phyloP scores from a whole-genome alignment of 306 rosid species.

The Gastrolobium villosum region DNA sequence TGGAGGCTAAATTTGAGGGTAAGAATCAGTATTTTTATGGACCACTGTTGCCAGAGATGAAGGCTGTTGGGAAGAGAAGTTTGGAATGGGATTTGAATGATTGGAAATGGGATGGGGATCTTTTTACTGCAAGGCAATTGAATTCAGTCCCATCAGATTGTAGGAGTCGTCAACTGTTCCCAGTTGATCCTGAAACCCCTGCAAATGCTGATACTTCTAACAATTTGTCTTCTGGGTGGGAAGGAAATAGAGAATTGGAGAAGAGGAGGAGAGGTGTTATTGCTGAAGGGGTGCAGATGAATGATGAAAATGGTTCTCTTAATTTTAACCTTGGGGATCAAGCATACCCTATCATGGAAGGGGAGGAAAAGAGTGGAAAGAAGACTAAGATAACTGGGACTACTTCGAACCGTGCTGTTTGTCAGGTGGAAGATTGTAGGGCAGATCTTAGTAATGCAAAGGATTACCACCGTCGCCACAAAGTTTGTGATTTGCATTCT shows the following conservation, averaged over 20 bases:
- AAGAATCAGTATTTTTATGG: conserved; percentile 59
- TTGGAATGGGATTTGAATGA: conserved; percentile 93
- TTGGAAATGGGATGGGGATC: conserved; percentile 98
- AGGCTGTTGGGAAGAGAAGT: conserved; percentile 69
- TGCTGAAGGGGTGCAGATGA: conserved; percentile 60
- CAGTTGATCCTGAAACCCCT: conserved; percentile 61
- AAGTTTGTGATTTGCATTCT: conserved; percentile 91
- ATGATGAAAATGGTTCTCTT: conserved; percentile 70
- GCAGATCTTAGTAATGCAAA: conserved; percentile 87
- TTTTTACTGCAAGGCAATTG: conserved; percentile 71
- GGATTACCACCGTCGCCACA: conserved; percentile 89
- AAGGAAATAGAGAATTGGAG: conserved; percentile 73
- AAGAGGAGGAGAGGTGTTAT: conserved; percentile 67
- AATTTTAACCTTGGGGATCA: conserved; percentile 79
- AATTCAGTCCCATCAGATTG: conserved; percentile 70
- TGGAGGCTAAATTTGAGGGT: conserved; percentile 74
- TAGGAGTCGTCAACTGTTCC: conserved; percentile 66
- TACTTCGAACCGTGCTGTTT: conserved; percentile 71
- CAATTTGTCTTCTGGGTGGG: conserved; percentile 64
- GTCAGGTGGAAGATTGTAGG: conserved; percentile 95
- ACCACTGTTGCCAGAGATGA: conserved; percentile 61
- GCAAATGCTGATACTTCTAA: conserved; percentile 58
- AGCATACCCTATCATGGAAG: conserved; percentile 70
- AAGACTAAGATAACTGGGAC: conserved; percentile 73
- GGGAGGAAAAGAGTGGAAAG: conserved; percentile 74